A percentile compares a stretch with the other conserved stretches of the same genome.
Conservation (phyloP, 352 stramenopile species). For the Globisporangium emineosum region DNA sequence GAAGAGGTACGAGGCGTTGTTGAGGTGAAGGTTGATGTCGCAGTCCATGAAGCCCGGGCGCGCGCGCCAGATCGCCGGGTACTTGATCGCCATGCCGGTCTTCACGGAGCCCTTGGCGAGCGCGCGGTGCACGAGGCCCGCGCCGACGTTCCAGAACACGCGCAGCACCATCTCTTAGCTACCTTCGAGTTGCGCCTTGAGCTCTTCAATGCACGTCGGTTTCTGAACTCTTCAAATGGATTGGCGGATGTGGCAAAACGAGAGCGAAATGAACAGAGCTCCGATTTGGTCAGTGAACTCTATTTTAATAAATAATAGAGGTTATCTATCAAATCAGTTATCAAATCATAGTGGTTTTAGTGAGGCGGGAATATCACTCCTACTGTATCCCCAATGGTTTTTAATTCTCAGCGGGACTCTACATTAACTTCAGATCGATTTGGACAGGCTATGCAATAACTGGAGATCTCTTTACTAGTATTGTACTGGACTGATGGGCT, state of each 20-base stretch:
- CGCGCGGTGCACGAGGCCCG: slow-evolving; percentile 49
- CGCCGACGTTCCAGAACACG: slow-evolving; percentile 66
- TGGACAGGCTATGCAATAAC: too few relatives aligned
- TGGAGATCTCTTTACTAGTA: too few relatives aligned
- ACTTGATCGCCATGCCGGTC: slow-evolving; percentile 55
- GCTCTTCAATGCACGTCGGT: not conserved
- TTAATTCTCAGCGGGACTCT: too few relatives aligned
- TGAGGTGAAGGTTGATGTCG: slow-evolving; percentile 83
- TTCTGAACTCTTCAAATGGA: not conserved
- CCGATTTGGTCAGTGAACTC: not conserved
- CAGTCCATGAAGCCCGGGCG: slow-evolving; percentile 70
- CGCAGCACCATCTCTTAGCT: slow-evolving; percentile 44
- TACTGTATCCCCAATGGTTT: too few relatives aligned
- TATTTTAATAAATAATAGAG: not conserved
- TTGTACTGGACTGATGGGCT: too few relatives aligned
- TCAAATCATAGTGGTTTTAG: not conserved
- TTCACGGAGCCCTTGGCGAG: slow-evolving; percentile 43
- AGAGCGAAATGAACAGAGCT: not conserved
- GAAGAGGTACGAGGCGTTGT: slow-evolving; percentile 85
- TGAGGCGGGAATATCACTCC: too few relatives aligned
- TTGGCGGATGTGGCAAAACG: not conserved
- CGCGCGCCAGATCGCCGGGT: slow-evolving; percentile 66
- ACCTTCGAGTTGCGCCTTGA: not conserved
- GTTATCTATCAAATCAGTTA: not conserved
- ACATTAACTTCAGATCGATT: too few relatives aligned